phyloP scores from a whole-genome alignment of 345 rosid species.

The Gossypium sturtianum region DNA sequence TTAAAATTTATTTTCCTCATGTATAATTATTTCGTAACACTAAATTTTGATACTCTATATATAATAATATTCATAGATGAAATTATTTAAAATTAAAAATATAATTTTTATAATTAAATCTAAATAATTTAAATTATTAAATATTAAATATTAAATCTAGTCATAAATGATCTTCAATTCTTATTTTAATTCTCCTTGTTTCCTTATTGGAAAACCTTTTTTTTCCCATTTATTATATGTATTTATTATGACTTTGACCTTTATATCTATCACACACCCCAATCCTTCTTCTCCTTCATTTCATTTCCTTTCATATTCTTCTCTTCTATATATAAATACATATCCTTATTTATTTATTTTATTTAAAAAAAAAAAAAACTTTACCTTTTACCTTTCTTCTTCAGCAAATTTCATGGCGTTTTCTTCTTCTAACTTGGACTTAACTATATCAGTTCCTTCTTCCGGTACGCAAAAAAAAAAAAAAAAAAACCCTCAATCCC shows the following conservation, averaged over 20 bases:
- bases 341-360: background rate
- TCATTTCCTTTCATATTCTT: slow-evolving; percentile 20
- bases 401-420: slow-evolving; percentile 37
- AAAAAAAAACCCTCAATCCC: background rate
- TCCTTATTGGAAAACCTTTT: too few relatives aligned
- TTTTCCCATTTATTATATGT: background rate
- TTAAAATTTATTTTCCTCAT: too few relatives aligned
- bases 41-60: too few relatives aligned
- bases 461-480: slow-evolving; percentile 34
- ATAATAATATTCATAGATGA: too few relatives aligned
- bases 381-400: slow-evolving; percentile 23
- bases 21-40: too few relatives aligned
- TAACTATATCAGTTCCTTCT: slow-evolving; percentile 63
- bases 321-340: background rate
- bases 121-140: too few relatives aligned
- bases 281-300: slow-evolving; percentile 1
- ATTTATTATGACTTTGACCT: slow-evolving; percentile 37
- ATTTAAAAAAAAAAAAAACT: slow-evolving; percentile 11
- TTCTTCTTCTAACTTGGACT: slow-evolving; percentile 67
- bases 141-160: too few relatives aligned
- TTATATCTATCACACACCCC: background rate
- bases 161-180: too few relatives aligned
- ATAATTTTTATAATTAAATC: too few relatives aligned
- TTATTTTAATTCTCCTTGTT: too few relatives aligned
- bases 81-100: too few relatives aligned